Evolutionary conservation across 2,329 filamentous ascomycete genomes (phyloP).

Genomic region (Diaporthe citri): DNA sequence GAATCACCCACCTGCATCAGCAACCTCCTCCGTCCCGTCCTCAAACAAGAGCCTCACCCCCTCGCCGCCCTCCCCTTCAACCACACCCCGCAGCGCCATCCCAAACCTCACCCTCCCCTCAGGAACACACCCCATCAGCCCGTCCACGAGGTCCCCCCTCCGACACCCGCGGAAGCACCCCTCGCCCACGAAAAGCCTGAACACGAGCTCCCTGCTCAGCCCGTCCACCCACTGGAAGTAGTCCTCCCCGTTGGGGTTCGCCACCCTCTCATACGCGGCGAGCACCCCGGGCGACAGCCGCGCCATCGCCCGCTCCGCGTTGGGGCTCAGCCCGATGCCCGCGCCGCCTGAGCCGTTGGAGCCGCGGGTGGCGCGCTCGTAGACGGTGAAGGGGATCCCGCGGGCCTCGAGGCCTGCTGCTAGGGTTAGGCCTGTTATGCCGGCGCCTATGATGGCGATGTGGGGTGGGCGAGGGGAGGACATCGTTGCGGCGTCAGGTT

Average conservation of each 20-base stretch:
- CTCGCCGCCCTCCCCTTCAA: constrained; percentile 42
- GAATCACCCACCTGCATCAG: constrained; percentile 49
- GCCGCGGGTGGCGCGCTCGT: constrained; percentile 59
- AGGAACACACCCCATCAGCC: constrained; percentile 51
- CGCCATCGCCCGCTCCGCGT: constrained; percentile 61
- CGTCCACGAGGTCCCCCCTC: constrained; percentile 56
- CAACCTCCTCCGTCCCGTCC: constrained; percentile 48
- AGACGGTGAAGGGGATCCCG: constrained; percentile 57
- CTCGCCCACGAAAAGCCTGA: constrained; percentile 53
- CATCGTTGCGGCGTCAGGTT: background rate
- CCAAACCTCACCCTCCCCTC: constrained; percentile 48
- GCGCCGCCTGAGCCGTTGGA: constrained; percentile 62
- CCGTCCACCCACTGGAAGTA: constrained; percentile 60
- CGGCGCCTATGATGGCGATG: constrained; percentile 64
- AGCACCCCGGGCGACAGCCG: constrained; percentile 53
- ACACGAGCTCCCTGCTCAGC: constrained; percentile 47
- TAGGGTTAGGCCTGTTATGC: constrained; percentile 63
- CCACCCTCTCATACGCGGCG: constrained; percentile 53
- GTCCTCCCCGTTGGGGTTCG: constrained; percentile 55
- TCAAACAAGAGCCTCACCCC: constrained; percentile 47
- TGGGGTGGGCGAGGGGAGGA: constrained; percentile 35
- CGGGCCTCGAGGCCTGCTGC: constrained; percentile 60
- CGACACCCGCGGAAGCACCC: constrained; percentile 57
- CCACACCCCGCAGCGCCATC: constrained; percentile 50
- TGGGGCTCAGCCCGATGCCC: constrained; percentile 65